Conservation (phyloP, 1,284 basidiomycete genomes). For the Ustilago curta region DNA sequence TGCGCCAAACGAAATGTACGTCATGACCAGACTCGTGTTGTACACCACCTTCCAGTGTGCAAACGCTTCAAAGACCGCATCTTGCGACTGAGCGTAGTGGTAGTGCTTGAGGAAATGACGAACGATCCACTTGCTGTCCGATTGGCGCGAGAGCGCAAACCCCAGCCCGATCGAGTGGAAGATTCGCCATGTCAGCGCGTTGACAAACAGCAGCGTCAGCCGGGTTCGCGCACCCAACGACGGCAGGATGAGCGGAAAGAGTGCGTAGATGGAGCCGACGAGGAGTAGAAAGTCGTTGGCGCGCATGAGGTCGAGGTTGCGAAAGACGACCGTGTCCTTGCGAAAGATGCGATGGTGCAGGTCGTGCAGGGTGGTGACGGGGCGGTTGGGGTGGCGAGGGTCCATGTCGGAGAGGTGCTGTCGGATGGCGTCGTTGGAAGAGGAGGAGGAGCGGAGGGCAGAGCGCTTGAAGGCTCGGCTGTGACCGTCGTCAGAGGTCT, state of each 20-base stretch:
- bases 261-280: conserved; percentile 75
- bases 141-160: conserved; percentile 83
- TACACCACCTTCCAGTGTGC: conserved; percentile 93
- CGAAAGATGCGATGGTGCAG: conserved; percentile 89
- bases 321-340: conserved; percentile 83
- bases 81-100: conserved; percentile 69
- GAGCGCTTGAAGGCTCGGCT: conserved; percentile 15
- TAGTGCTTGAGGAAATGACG: conserved; percentile 87
- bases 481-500: conserved; percentile 33
- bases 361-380: conserved; percentile 78
- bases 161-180: conserved; percentile 93
- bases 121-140: conserved; percentile 87
- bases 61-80: conserved; percentile 84
- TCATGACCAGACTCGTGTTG: conserved; percentile 93
- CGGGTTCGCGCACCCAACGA: conserved; percentile 53
- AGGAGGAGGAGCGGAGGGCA: conserved; percentile 33
- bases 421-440: conserved; percentile 45
- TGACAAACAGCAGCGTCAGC: conserved; percentile 79
- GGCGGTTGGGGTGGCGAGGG: conserved; percentile 4
- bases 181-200: conserved; percentile 86
- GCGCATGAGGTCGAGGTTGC: conserved; percentile 85
- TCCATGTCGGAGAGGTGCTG: conserved; percentile 23
- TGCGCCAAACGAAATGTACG: conserved; percentile 73
- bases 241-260: conserved; percentile 69
- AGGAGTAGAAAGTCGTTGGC: conserved; percentile 78